Evolutionary conservation across 495 filamentous ascomycete species (phyloP).

Genomic region (Chaetomium fimeti): DNA sequence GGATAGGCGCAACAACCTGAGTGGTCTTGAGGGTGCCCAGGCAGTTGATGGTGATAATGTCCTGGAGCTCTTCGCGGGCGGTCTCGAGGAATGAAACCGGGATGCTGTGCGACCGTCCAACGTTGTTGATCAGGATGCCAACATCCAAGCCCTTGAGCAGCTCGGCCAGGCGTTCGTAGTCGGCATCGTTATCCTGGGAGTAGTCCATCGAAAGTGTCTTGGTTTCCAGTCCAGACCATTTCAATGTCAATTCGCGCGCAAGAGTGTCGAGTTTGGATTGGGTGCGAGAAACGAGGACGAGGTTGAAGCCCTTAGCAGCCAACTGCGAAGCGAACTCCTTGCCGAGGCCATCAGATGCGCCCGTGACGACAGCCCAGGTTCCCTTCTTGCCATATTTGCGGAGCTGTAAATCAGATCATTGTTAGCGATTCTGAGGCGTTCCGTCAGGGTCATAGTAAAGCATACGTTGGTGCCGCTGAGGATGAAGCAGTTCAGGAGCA

Average conservation of each 20-base stretch:
- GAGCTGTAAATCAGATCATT: slow-evolving; percentile 57
- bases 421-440: not conserved
- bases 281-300: slow-evolving; percentile 91
- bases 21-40: slow-evolving; percentile 83
- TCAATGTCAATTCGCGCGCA: slow-evolving; percentile 68
- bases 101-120: slow-evolving; percentile 88
- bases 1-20: slow-evolving; percentile 76
- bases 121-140: slow-evolving; percentile 92
- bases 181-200: slow-evolving; percentile 66
- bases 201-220: slow-evolving; percentile 91
- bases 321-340: slow-evolving; percentile 94
- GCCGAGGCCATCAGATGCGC: slow-evolving; percentile 93
- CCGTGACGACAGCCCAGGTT: slow-evolving; percentile 92
- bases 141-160: slow-evolving; percentile 73
- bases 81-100: slow-evolving; percentile 87
- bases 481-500: slow-evolving; percentile 74
- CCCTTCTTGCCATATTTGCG: slow-evolving; percentile 86
- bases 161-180: slow-evolving; percentile 69
- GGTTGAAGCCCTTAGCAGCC: slow-evolving; percentile 86
- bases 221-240: slow-evolving; percentile 63
- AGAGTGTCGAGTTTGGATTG: slow-evolving; percentile 80
- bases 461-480: slow-evolving; percentile 61
- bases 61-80: slow-evolving; percentile 68
- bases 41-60: slow-evolving; percentile 95
- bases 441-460: not conserved